These are phyloP conservation scores for Russula lepida DNA, from an alignment of 768 basidiomycete genomes.

Conservation along the genomic window DNA sequence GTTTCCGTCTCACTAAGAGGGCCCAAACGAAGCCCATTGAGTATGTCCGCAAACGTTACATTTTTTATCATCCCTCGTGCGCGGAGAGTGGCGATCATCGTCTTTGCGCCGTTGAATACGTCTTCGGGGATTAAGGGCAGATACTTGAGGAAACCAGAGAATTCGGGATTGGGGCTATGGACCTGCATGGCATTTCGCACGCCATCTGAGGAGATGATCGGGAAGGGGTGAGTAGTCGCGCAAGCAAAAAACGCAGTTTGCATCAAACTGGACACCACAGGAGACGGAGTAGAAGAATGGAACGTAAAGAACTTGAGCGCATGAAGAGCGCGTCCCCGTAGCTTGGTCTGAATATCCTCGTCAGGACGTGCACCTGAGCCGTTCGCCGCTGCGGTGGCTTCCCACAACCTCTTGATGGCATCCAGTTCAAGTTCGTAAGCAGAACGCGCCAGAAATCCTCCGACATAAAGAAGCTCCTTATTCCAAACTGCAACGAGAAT, in stretches of 20 bases:
- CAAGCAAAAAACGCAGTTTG: constrained; percentile 76
- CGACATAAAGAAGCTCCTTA: constrained; percentile 75
- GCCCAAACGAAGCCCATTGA: constrained; percentile 62
- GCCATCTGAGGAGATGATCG: constrained; percentile 69
- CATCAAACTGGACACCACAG: constrained; percentile 61
- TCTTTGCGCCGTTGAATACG: constrained; percentile 45
- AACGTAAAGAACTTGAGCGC: constrained; percentile 87
- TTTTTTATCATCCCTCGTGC: constrained; percentile 56
- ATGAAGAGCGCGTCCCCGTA: constrained; percentile 62
- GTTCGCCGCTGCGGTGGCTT: constrained; percentile 33
- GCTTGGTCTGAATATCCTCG: constrained; percentile 38
- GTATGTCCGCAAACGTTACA: constrained; percentile 76
- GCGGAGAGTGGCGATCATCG: constrained; percentile 55
- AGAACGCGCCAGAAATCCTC: constrained; percentile 71
- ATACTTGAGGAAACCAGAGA: constrained; percentile 67
- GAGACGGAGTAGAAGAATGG: constrained; percentile 76
- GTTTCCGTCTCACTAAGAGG: constrained; percentile 69
- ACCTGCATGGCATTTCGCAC: constrained; percentile 58
- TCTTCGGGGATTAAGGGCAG: constrained; percentile 66
- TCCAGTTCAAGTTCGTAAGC: constrained; percentile 81
- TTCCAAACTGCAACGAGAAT: constrained; percentile 64
- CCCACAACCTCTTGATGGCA: constrained; percentile 54
- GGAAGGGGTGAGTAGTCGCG: constrained; percentile 41
- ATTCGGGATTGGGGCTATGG: constrained; percentile 62
- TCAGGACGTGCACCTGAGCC: constrained; percentile 25